These are phyloP conservation scores for Triticum turgidum DNA, from an alignment of 176 grass and related monocot genomes.

Conservation along the genomic window DNA sequence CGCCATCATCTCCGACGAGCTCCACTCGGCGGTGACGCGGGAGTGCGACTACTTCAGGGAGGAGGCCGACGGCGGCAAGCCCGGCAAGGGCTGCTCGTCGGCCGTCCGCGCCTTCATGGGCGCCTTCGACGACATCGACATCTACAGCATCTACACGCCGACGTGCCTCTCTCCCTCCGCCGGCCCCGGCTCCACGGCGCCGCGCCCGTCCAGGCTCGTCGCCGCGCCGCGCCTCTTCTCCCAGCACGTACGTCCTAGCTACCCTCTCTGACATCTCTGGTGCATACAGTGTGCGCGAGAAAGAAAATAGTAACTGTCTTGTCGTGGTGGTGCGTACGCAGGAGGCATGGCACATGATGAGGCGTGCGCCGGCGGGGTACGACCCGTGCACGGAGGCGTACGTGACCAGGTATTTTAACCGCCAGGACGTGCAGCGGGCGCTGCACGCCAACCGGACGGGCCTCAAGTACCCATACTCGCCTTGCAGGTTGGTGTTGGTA, in stretches of 20 bases:
- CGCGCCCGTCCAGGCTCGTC: constrained; percentile 37
- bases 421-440: constrained; percentile 69
- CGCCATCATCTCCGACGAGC: constrained; percentile 95
- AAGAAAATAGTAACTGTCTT: neutral
- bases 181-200: neutral
- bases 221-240: constrained; percentile 72
- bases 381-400: constrained; percentile 97
- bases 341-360: constrained; percentile 68
- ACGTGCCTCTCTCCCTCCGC: constrained; percentile 46
- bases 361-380: constrained; percentile 63
- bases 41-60: constrained; percentile 96
- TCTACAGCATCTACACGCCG: constrained; percentile 96
- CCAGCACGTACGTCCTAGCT: constrained; percentile 40
- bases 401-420: constrained; percentile 74
- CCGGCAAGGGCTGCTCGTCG: constrained; percentile 63
- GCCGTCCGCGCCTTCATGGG: constrained; percentile 74
- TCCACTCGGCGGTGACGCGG: constrained; percentile 65
- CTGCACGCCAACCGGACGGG: constrained; percentile 73
- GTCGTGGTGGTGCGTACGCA: neutral
- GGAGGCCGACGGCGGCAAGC: constrained; percentile 55
- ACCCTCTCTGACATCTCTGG: neutral
- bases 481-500: constrained; percentile 58
- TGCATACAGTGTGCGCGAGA: neutral
- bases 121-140: constrained; percentile 88
- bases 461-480: constrained; percentile 71